phyloP scores from a whole-genome alignment of 1,284 basidiomycete species.

The Singerocomus inundabilis region DNA sequence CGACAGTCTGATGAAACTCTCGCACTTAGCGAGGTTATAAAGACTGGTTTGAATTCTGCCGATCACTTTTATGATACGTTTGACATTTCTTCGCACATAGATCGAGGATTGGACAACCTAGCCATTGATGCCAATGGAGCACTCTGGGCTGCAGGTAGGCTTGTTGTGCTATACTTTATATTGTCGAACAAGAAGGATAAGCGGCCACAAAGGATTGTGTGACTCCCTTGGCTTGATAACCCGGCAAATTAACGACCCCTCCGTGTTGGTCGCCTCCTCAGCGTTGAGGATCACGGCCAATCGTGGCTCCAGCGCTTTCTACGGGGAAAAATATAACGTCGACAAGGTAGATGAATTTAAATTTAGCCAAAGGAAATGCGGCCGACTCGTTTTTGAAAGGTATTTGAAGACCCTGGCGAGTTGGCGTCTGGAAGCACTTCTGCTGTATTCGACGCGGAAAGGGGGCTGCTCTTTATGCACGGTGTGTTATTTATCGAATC shows the following conservation, averaged over 20 bases:
- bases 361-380: background rate
- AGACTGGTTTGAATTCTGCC: conserved; percentile 37
- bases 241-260: conserved; percentile 42
- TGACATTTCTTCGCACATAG: conserved; percentile 30
- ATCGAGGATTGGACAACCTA: conserved; percentile 53
- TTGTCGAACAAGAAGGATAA: conserved; percentile 3
- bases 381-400: conserved; percentile 34
- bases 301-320: conserved; percentile 48
- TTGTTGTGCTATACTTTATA: background rate
- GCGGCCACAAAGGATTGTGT: conserved; percentile 28
- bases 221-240: conserved; percentile 25
- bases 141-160: conserved; percentile 57
- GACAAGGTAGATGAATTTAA: conserved; percentile 45
- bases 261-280: conserved; percentile 41
- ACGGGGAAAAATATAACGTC: conserved; percentile 63
- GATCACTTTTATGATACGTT: background rate
- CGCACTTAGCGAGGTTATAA: conserved; percentile 45
- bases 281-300: conserved; percentile 56
- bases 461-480: conserved; percentile 52
- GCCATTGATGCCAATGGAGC: conserved; percentile 54
- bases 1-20: conserved; percentile 55
- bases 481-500: conserved; percentile 37
- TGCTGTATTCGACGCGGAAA: conserved; percentile 49
- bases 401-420: conserved; percentile 63
- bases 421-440: conserved; percentile 54